These are phyloP conservation scores for Periconia sp. DNA, from an alignment of 2,329 filamentous ascomycete species.

Conservation along the genomic window DNA sequence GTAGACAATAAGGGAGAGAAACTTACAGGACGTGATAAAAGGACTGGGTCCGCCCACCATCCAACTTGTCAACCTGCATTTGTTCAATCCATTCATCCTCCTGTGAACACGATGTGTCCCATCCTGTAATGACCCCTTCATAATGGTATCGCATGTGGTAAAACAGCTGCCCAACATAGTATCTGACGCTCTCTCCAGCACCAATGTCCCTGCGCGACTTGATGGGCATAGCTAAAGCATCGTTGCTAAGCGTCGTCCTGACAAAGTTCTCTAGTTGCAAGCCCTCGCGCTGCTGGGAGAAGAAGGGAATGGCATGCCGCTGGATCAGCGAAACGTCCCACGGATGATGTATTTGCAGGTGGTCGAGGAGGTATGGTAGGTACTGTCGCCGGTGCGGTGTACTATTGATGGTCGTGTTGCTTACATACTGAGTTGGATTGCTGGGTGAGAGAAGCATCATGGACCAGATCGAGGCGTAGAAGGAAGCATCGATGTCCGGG, in stretches of 20 bases:
- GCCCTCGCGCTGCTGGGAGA: slow-evolving; percentile 53
- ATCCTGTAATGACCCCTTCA: slow-evolving; percentile 82
- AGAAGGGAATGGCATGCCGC: slow-evolving; percentile 66
- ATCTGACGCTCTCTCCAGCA: slow-evolving; percentile 3
- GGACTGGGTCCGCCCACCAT: slow-evolving; percentile 64
- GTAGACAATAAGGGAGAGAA: not conserved
- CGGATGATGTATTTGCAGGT: slow-evolving; percentile 65
- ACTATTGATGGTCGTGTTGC: slow-evolving; percentile 21
- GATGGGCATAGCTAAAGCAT: slow-evolving; percentile 54
- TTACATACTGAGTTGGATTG: slow-evolving; percentile 24
- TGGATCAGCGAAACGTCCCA: slow-evolving; percentile 74
- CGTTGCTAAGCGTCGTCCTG: slow-evolving; percentile 58
- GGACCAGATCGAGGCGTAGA: slow-evolving; percentile 76
- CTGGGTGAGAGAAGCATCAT: slow-evolving; percentile 45
- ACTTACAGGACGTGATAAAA: slow-evolving; percentile 90
- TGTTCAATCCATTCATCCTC: slow-evolving; percentile 64
- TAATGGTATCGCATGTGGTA: slow-evolving; percentile 79
- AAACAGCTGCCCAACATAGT: slow-evolving; percentile 75
- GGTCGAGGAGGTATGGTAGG: slow-evolving; percentile 65
- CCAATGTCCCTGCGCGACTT: slow-evolving; percentile 10
- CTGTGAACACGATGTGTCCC: slow-evolving; percentile 66
- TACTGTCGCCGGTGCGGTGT: slow-evolving; percentile 54
- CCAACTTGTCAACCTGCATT: slow-evolving; percentile 62
- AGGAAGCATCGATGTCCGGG: slow-evolving; percentile 59
- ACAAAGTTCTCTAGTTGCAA: slow-evolving; percentile 56